A percentile compares a stretch with the other conserved stretches of the same genome.
phyloP scores from a whole-genome alignment of 192 early-diverging fungal species.

The Entomortierella chlamydospora region DNA sequence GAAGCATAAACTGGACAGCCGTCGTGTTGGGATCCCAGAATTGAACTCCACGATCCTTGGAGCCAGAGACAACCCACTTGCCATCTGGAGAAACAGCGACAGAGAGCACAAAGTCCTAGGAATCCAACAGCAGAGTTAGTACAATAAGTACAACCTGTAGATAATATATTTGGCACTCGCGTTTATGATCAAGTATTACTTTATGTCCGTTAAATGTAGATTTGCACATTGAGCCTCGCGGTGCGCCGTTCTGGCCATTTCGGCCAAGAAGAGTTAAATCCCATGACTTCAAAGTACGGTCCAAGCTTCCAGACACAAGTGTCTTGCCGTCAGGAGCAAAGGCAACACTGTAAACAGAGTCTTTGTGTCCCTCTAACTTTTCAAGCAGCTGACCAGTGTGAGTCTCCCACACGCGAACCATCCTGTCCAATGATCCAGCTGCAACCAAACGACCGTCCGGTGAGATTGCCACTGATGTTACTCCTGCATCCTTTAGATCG shows the following conservation, averaged over 20 bases:
- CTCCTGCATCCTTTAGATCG: constrained; percentile 89
- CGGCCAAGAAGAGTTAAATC: constrained; percentile 70
- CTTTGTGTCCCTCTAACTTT: constrained; percentile 93
- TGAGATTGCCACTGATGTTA: constrained; percentile 94
- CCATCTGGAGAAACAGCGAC: constrained; percentile 88
- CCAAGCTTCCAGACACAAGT: constrained; percentile 91
- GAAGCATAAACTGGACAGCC: constrained; percentile 84
- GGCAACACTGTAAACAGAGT: constrained; percentile 95
- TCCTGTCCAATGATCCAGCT: constrained; percentile 91
- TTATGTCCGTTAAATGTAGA: constrained; percentile 66
- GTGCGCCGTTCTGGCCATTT: constrained; percentile 39
- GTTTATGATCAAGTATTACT: too few relatives aligned
- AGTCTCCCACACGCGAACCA: constrained; percentile 93
- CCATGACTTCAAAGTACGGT: constrained; percentile 94
- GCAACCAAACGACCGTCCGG: constrained; percentile 90
- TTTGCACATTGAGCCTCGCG: constrained; percentile 54
- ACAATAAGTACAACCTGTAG: neutral
- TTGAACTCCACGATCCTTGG: constrained; percentile 93
- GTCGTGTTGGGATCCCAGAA: constrained; percentile 90
- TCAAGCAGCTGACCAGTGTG: constrained; percentile 83
- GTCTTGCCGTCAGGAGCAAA: constrained; percentile 94
- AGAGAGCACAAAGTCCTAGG: constrained; percentile 95
- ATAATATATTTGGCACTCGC: too few relatives aligned
- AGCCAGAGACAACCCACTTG: constrained; percentile 92
- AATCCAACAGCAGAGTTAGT: neutral